Conservation (phyloP, 1,284 basidiomycete species). For the Cryptococcus depauperatus region DNA sequence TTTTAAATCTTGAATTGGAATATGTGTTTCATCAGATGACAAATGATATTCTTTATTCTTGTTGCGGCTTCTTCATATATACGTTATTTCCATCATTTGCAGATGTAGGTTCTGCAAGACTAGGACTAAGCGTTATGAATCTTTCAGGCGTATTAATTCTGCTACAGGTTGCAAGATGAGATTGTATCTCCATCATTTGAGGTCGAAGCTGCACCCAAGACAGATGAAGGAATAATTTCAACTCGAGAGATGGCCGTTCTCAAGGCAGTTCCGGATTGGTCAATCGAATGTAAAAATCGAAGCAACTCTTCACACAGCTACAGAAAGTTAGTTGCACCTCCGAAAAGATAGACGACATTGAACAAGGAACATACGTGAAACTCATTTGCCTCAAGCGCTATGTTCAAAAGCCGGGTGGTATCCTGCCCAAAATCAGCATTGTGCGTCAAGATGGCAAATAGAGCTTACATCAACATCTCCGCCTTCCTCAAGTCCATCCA, state of each 20-base stretch:
- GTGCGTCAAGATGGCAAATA: background rate
- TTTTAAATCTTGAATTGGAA: too few relatives aligned
- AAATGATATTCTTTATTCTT: too few relatives aligned
- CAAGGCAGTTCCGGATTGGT: slow-evolving; percentile 70
- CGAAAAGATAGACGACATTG: background rate
- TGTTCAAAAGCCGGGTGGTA: slow-evolving; percentile 65
- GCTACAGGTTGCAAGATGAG: too few relatives aligned
- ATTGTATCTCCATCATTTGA: too few relatives aligned
- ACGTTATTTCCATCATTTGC: too few relatives aligned
- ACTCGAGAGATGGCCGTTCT: slow-evolving; percentile 40
- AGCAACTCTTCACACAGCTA: slow-evolving; percentile 62
- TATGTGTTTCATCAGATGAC: too few relatives aligned
- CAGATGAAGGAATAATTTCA: slow-evolving; percentile 32
- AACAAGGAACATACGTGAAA: slow-evolving; percentile 15
- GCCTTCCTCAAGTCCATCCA: slow-evolving; percentile 85
- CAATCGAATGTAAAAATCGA: slow-evolving; percentile 84
- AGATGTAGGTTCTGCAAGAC: too few relatives aligned
- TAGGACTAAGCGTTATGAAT: too few relatives aligned
- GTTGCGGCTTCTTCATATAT: too few relatives aligned
- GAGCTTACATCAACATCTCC: slow-evolving; percentile 57
- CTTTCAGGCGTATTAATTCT: too few relatives aligned
- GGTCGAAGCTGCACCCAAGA: too few relatives aligned
- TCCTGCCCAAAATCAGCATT: slow-evolving; percentile 48
- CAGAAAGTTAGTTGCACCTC: background rate
- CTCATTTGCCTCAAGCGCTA: slow-evolving; percentile 61